These are phyloP conservation scores for Globisporangium takayamanum DNA, from an alignment of 352 stramenopile genomes.

Conservation along the genomic window DNA sequence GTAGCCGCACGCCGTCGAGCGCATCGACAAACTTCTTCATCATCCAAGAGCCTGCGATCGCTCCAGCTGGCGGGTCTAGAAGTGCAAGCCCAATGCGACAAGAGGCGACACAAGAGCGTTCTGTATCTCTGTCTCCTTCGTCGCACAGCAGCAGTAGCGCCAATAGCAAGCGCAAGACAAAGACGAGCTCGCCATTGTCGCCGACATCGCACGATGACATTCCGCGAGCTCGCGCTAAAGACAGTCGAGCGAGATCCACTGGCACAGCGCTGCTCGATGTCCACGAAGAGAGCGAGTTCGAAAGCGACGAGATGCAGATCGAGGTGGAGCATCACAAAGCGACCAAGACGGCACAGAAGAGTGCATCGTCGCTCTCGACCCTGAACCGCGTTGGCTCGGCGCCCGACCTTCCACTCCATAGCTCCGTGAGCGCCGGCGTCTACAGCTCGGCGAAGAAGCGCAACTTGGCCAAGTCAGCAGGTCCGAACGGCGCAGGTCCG, in stretches of 20 bases:
- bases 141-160: not conserved
- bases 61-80: conserved; percentile 20
- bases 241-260: not conserved
- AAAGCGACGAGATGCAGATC: conserved; percentile 4
- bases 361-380: conserved; percentile 19
- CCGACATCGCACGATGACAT: not conserved
- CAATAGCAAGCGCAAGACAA: conserved; percentile 11
- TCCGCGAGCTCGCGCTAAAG: not conserved
- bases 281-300: conserved; percentile 9
- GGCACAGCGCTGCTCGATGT: not conserved
- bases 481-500: conserved; percentile 22
- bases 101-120: not conserved
- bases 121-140: not conserved
- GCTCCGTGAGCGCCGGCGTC: conserved; percentile 33
- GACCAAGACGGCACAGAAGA: not conserved
- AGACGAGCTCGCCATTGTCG: not conserved
- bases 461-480: conserved; percentile 19
- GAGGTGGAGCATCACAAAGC: not conserved
- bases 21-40: conserved; percentile 54
- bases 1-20: not conserved
- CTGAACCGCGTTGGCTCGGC: conserved; percentile 59
- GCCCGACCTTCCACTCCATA: conserved; percentile 55
- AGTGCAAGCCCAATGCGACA: not conserved
- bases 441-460: conserved; percentile 72
- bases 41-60: conserved; percentile 46